Base-by-base conservation (phyloP, 345 rosid species). In the Odontarrhena argentea region DNA sequence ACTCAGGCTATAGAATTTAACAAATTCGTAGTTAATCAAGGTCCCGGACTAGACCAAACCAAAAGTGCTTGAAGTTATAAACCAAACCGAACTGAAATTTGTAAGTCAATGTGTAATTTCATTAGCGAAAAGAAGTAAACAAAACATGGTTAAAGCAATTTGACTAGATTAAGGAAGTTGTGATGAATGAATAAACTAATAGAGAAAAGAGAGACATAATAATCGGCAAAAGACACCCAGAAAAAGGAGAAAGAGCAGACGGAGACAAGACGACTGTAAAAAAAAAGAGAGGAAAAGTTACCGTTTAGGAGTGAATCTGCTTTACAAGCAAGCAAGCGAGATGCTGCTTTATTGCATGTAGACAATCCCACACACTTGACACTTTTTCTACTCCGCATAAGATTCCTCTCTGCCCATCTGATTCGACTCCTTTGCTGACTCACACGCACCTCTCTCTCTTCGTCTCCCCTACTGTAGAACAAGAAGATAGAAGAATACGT, bases 401-500 rank as follows among this genome's bases (percentile, higher is more conserved):
- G 78, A 69, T 75, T 63, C 76, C 68, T 53, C 63, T 51, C 64
- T 74, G 50, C 53, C 58, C 62, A 67, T 74, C 52, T 68, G 73
- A 61, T 74, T 74, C 74, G 34, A 18, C 69, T 11, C 6, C 36
- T 32, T 5, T 60, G 73, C 77, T 73, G 76, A 65, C 70, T 72
- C 76, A 65, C 41, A 41, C 51, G 26, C 40, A 26, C 32, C 22
- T 50, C 73, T 12, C 47, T 42, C 53, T 59, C 68, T 52, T 32
- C 52, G 24, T 2, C 25, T 41, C 54, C 8, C 35, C 49, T 9
- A 32, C 54, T 68, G 74, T 75, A 18, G 55, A 26, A 34, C 51
- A 34, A 56, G 28, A 54, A 18, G 7, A 32, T 3, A 32, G 7
- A 32, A 32, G 7, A 32, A 32, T 32, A 32, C 53, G 70, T 63